Base-by-base conservation (phyloP, 1,139 yeast species). In the Zygotorulaspora mrakii region DNA sequence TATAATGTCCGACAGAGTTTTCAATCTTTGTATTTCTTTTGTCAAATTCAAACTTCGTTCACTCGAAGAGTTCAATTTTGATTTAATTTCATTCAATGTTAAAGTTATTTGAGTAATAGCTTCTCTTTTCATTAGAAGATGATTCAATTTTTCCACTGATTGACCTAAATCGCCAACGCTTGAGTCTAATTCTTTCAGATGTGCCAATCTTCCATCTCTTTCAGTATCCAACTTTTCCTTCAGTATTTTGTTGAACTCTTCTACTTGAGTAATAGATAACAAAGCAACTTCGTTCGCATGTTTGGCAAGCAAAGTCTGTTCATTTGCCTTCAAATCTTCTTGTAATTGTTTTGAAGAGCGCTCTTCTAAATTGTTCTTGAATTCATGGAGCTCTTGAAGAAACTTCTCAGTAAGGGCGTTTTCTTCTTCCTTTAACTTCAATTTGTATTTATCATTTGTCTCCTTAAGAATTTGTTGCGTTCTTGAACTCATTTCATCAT, bases 201-300 rank as follows among this genome's bases (percentile, higher is more conserved):
- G 74, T 37, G 84, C 75, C 53, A 88, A 75, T 59, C 94, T 81
- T 24, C 89, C 88, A 43, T 79, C 71, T 64, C 97, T 82, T 69
- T 91, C 98, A 22, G 68, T 57, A 53, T 87, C 94, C 37, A 94
- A 75, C 48, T 75, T 77, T 34, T 77, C 74, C 36, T 74, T 65
- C 42, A 91, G 70, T 47, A 80, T 71, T 47, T 74, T 68, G 50
- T 83, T 80, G 62, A 87, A 82, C 56, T 79, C 79, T 53, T 79
- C 75, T 44, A 88, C 78, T 54, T 84, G 83, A 51, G 79, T 82
- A 44, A 82, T 70, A 56, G 87, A 79, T 43, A 83, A 78, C 61
- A 84, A 72, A 18, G 80, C 69, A 27, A 89, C 75, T 46, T 83
- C 83, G 62, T 88, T 91, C 47, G 79, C 80, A 31, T 91, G 89